A percentile compares a stretch with the other conserved stretches of the same genome.
Evolutionary conservation across 352 stramenopile species (phyloP).

Genomic region (Phytophthora citrophthora): DNA sequence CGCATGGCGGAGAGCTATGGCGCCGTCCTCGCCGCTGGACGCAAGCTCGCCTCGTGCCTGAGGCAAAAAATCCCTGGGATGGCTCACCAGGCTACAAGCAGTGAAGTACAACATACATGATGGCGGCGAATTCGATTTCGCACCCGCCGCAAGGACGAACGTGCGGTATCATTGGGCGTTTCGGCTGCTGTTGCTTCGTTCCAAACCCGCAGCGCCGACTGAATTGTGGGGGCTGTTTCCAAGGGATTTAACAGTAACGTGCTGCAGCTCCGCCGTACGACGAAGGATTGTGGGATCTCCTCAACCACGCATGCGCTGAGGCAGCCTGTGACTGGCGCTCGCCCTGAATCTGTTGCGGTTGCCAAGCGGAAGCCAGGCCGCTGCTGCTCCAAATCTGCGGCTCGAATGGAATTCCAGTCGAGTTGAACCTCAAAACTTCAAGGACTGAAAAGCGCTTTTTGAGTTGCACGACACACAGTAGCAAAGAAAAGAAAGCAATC

Average conservation of each 20-base stretch:
- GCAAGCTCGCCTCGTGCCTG: no score
- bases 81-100: no score
- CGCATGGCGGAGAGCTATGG: slow-evolving; percentile 14
- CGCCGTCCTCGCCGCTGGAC: neutral
- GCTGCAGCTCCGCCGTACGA: slow-evolving; percentile 18
- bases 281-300: slow-evolving; percentile 11
- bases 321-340: slow-evolving; percentile 24
- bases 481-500: slow-evolving; percentile 5
- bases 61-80: no score
- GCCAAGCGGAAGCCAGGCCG: neutral
- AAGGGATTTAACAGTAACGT: neutral
- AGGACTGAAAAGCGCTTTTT: slow-evolving; percentile 20
- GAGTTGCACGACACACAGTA: slow-evolving; percentile 1
- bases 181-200: no score
- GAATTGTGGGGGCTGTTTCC: no score
- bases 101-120: no score
- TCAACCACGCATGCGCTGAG: slow-evolving; percentile 29
- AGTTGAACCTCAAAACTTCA: slow-evolving; percentile 35
- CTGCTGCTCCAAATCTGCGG: neutral
- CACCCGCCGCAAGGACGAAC: no score
- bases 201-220: neutral
- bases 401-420: slow-evolving; percentile 13
- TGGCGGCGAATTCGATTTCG: no score
- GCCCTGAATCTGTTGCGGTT: slow-evolving; percentile 3
- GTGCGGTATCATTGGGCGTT: no score